These are phyloP conservation scores for Mediolabrus comicus DNA, from an alignment of 108 stramenopile species.

Conservation along the genomic window DNA sequence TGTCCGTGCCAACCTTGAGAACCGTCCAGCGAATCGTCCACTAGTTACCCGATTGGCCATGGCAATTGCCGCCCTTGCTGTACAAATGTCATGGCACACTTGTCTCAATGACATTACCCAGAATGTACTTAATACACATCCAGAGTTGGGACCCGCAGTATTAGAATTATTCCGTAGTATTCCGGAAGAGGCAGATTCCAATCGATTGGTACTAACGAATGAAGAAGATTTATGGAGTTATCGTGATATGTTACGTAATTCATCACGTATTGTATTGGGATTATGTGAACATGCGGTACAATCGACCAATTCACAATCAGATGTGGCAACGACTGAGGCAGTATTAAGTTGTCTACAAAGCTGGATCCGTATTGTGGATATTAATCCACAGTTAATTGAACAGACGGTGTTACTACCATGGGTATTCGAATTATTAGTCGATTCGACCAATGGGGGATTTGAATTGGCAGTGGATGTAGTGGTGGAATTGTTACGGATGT, in stretches of 20 bases:
- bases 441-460: constrained; percentile 46
- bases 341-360: constrained; percentile 56
- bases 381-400: constrained; percentile 50
- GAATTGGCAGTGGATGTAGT: constrained; percentile 86
- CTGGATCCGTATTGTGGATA: constrained; percentile 81
- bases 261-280: constrained; percentile 15
- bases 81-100: constrained; percentile 78
- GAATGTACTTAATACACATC: constrained; percentile 12
- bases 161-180: constrained; percentile 63
- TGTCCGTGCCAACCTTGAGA: constrained; percentile 18
- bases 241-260: constrained; percentile 20
- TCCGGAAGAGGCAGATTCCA: constrained; percentile 80
- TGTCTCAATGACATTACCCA: constrained; percentile 43
- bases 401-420: constrained; percentile 26
- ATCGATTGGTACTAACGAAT: constrained; percentile 57
- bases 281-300: constrained; percentile 32
- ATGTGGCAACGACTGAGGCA: constrained; percentile 35
- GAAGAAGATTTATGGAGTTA: constrained; percentile 46
- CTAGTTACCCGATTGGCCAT: constrained; percentile 75
- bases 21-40: constrained; percentile 32
- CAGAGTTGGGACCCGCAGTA: constrained; percentile 33
- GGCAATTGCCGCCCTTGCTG: constrained; percentile 72
- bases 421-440: constrained; percentile 36
- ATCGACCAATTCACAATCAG: neutral
- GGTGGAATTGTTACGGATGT: constrained; percentile 82